Base-by-base conservation (phyloP, 2,329 filamentous ascomycete species). In the Corynespora cassiicola region DNA sequence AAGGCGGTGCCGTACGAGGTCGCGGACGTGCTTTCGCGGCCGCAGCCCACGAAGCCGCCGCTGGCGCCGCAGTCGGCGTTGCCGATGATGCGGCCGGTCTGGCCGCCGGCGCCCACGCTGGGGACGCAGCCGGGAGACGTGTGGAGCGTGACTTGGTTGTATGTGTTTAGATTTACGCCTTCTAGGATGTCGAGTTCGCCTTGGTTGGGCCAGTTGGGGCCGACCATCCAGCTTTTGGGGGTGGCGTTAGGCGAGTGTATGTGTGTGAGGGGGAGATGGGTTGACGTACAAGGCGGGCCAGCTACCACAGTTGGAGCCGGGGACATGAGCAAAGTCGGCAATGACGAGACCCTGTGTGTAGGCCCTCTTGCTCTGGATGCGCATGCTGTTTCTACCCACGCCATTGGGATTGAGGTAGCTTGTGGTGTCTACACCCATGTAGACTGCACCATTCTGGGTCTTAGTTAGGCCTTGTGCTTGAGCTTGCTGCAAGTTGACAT, bases 161-260 rank as follows among this genome's bases (percentile, higher is more conserved):
- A 56, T 10, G 55, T 56, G 44, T 64, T 62, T 4, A 64, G 45
- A 43, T 71, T 64, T 15, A 71, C 66, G 38, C 68, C 68, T 53
- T 69, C 65, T 39, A 58, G 47, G 27, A 61, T 62, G 33, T 63
- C 64, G 11, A 61, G 56, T 40, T 71, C 68, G 19, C 68, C 68
- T 36, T 61, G 58, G 32, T 61, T 61, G 5, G 68, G 68, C 68
- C 68, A 71, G 40, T 66, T 64, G 4, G 62, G 63, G 2, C 69
- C 68, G 16, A 69, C 49, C 56, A 66, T 63, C 67, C 66, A 69
- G 42, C 63, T 65, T n/a, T n/a, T n/a, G n/a, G n/a, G n/a, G n/a
- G n/a, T n/a, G n/a, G n/a, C n/a, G n/a, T n/a, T n/a, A n/a, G n/a
- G n/a, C n/a, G n/a, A n/a, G n/a, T n/a, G n/a, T 27, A 26, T 24